Conservation (phyloP, 139 green algal species). For the Asterochloris erici region DNA sequence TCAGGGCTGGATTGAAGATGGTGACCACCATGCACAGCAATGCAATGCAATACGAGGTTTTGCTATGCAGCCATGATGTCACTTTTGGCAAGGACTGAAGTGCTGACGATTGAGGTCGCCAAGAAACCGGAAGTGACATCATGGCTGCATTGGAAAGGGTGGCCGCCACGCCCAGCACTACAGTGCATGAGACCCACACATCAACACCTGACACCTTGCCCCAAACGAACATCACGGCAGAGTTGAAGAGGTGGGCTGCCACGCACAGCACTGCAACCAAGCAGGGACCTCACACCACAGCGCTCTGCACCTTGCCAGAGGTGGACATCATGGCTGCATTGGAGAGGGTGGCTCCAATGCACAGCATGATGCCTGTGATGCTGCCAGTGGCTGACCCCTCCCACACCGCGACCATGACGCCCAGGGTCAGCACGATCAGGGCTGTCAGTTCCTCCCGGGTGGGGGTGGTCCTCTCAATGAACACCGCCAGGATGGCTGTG, state of each 20-base stretch:
- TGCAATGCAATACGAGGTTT: too few relatives aligned
- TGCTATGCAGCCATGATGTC: too few relatives aligned
- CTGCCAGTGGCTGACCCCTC: slow-evolving; percentile 27
- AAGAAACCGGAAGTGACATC: slow-evolving; percentile 48
- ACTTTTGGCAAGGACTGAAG: too few relatives aligned
- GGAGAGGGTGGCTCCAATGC: slow-evolving; percentile 8
- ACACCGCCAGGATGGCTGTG: slow-evolving; percentile 43
- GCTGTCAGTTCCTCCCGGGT: slow-evolving; percentile 23
- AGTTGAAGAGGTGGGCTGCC: slow-evolving; percentile 28
- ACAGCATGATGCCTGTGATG: background rate
- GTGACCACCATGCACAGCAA: background rate
- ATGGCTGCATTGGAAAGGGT: slow-evolving; percentile 46
- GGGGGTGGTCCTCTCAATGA: slow-evolving; percentile 42
- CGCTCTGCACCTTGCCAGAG: slow-evolving; percentile 7
- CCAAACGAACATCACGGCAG: slow-evolving; percentile 53
- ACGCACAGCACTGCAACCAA: slow-evolving; percentile 3
- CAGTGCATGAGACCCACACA: too few relatives aligned
- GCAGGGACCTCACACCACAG: background rate
- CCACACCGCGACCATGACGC: slow-evolving; percentile 55
- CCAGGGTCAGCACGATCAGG: slow-evolving; percentile 45
- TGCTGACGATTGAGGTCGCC: too few relatives aligned
- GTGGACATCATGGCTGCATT: slow-evolving; percentile 64
- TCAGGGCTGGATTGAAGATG: slow-evolving; percentile 51
- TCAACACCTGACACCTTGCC: slow-evolving; percentile 21
- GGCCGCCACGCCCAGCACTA: background rate